Evolutionary conservation across 805 yeast genomes (phyloP), one percentile per base, ranked within the genome.

Genomic region (Candida bentonensis): DNA sequence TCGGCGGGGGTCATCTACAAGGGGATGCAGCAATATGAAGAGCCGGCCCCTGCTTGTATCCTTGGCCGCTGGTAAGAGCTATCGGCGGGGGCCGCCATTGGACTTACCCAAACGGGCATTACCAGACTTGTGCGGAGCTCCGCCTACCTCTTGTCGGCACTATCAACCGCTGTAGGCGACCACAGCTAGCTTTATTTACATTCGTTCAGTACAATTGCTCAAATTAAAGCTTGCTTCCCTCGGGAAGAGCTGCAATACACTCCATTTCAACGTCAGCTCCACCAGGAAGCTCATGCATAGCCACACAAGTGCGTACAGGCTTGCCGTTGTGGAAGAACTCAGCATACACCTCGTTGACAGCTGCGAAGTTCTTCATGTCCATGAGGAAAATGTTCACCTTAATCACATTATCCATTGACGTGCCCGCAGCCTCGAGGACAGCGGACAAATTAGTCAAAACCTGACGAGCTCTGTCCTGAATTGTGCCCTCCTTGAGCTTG

Each of bases 241-340:
- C 7, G 7, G 36, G 36, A 9, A 30, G 11, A 4, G 17, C 36
- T 11, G 36, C 36, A 5, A 30, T 15, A n/a, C 36, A 81, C 65
- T 83, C 94, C 66, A 83, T 72, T 66, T 83, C 94, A 55, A 79
- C 69, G 46, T 73, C 80, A 49, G 73, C 79, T 44, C 82, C 82
- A 63, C 82, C 73, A 47, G 94, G 94, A 58, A 83, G 72, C 47
- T 73, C 76, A 61, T 76, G 77, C 46, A 82, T 94, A 40, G 94
- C 92, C 56, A 83, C 86, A 69, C 94, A 83, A 1, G 89, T 80
- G 76, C 94, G 80, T 36, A 94, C 94, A 34, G 94, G 94, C 64
- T 79, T 82, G 67, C 80, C 87, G 41, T 65, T 68, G 58, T 59
- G 69, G 68, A 83, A 83, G 64, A 80, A 78, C 62, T 77, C 73